Base-by-base conservation (phyloP, 1,284 basidiomycete genomes). In the Naganishia sp. region DNA sequence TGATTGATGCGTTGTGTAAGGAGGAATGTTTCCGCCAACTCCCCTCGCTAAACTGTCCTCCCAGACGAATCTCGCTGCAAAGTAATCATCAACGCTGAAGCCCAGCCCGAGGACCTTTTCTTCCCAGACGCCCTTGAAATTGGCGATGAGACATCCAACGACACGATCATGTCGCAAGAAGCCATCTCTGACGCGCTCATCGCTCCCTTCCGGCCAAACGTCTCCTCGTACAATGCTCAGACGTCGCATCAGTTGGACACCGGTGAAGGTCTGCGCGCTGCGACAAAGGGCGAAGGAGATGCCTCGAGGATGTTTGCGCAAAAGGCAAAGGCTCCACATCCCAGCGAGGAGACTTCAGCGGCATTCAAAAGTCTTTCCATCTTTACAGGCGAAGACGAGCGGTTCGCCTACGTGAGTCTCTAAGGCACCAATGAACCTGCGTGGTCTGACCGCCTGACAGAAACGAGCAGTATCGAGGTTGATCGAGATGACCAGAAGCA, bases 331-430 rank as follows among this genome's bases (percentile, higher is more conserved):
- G 51, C 58, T 10, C 35, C 54, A 9, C 67, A 68, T 41, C 67
- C 67, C 9, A 68, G 67, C 50, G 67, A 68, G 41, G 67, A 68
- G 64, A 68, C 64, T 0, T 63, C 67, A 3, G 64, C 64, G 4
- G 63, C 67, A 3, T 68, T 68, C 60, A 68, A 66, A 49, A 65
- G 64, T 64, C 72, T 87, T 42, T 84, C 86, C 0, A 87, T 89
- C 67, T 88, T 88, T 75, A 87, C 86, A 0, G 86, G 85, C 81
- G 84, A 87, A 72, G 87, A 87, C 73, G 86, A 88, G 75, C 83
- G 85, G 51, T 87, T 88, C 72, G 85, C 86, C 0, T 88, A 86
- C 80, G 85, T 86, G 74, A 72, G 76, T 74, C 0, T 0, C 17
- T 11, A 13, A 50, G 5, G 6, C 17, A 18, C n/a, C 18, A 17